Conservation (phyloP, 1,284 basidiomycete species). For the Agroathelia rolfsii region DNA sequence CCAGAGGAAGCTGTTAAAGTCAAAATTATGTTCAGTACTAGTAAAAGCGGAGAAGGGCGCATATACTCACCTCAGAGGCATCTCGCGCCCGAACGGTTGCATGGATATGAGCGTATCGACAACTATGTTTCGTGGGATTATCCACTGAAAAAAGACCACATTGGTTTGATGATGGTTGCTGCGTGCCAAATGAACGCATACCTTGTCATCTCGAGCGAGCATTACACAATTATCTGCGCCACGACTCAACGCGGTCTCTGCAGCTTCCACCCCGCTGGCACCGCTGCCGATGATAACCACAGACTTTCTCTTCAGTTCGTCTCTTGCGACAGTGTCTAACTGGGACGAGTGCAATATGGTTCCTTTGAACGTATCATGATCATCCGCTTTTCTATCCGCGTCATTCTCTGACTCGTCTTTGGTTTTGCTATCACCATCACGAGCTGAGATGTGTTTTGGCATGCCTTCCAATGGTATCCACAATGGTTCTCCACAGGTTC, state of each 20-base stretch:
- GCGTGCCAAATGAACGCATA: constrained; percentile 17
- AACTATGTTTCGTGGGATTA: constrained; percentile 45
- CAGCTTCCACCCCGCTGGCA: constrained; percentile 52
- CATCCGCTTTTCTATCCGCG: too few species aligned
- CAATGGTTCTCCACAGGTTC: constrained; percentile 47
- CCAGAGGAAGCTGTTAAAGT: constrained; percentile 33
- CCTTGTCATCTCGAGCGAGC: constrained; percentile 31
- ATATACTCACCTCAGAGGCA: constrained; percentile 31
- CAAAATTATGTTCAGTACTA: constrained; percentile 2
- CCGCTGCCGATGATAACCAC: constrained; percentile 48
- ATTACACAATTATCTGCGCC: constrained; percentile 37
- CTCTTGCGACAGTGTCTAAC: constrained; percentile 31
- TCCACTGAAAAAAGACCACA: too few species aligned
- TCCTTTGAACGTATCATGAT: constrained; percentile 24
- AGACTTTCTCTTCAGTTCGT: constrained; percentile 33
- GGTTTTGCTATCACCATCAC: constrained; percentile 2
- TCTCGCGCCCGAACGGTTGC: constrained; percentile 50
- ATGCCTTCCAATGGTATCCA: constrained; percentile 39
- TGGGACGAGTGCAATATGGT: constrained; percentile 47
- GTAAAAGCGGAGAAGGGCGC: constrained; percentile 4
- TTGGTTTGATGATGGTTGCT: constrained; percentile 10
- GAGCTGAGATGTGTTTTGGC: constrained; percentile 19
- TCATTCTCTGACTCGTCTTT: constrained; percentile 7
- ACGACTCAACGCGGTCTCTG: constrained; percentile 39
- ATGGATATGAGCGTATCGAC: constrained; percentile 43